These are phyloP conservation scores for Penicillium sp. DNA, from an alignment of 2,329 filamentous ascomycete genomes.

Conservation along the genomic window DNA sequence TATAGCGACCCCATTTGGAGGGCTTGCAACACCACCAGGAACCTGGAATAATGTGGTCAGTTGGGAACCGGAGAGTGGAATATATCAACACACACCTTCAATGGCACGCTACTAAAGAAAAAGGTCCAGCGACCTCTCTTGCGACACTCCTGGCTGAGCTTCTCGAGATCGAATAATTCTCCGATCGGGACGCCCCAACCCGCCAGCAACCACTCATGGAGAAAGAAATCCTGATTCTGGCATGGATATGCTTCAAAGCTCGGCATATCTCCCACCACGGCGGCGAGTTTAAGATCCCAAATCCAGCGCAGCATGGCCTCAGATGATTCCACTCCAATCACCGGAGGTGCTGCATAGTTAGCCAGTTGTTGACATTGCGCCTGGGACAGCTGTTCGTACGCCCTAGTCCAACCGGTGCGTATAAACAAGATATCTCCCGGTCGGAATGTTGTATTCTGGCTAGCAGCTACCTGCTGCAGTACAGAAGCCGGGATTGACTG, in stretches of 20 bases:
- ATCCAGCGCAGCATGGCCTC: conserved; percentile 55
- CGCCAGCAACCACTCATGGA: conserved; percentile 39
- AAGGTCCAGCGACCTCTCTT: conserved; percentile 43
- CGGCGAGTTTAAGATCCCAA: conserved; percentile 57
- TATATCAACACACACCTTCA: conserved; percentile 39
- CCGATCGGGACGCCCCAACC: conserved; percentile 51
- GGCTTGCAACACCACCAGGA: conserved; percentile 47
- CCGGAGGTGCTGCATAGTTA: conserved; percentile 27
- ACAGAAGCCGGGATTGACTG: conserved; percentile 45
- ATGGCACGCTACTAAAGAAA: conserved; percentile 50
- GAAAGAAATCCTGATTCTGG: conserved; percentile 19
- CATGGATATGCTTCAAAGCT: conserved; percentile 52
- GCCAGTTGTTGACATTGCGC: conserved; percentile 41
- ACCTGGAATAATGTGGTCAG: conserved; percentile 28
- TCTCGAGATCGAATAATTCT: conserved; percentile 48
- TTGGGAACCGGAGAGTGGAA: background rate
- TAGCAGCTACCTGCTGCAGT: conserved; percentile 46
- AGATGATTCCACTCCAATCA: conserved; percentile 50
- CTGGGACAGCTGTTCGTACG: conserved; percentile 39
- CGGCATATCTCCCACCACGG: conserved; percentile 57
- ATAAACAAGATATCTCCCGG: conserved; percentile 59
- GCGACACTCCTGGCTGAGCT: conserved; percentile 38
- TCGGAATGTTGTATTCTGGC: conserved; percentile 45
- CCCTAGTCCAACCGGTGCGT: conserved; percentile 52
- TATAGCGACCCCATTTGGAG: conserved; percentile 47